Percentiles rank a stretch among this genome's conserved stretches.
phyloP scores from a whole-genome alignment of 202 grass and related monocot species.

The Zizania palustris region DNA sequence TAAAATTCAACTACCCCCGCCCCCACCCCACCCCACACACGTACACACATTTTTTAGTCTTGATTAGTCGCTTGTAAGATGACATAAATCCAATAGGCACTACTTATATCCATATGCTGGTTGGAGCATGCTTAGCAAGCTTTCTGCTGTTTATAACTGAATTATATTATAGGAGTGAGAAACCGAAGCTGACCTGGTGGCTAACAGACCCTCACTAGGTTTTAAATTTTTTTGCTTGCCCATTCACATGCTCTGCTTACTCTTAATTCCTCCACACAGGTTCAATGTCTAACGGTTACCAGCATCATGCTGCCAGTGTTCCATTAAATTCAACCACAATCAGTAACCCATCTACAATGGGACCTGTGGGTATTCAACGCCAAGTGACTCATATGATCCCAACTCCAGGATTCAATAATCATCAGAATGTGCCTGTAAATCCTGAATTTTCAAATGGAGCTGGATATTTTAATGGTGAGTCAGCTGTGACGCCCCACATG shows the following conservation, averaged over 20 bases:
- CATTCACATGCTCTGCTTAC: slow-evolving; percentile 37
- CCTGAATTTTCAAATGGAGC: slow-evolving; percentile 82
- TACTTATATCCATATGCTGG: slow-evolving; percentile 1
- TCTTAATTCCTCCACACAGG: slow-evolving; percentile 50
- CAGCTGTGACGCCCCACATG: slow-evolving; percentile 55
- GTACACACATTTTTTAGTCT: background rate
- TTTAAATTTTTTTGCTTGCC: slow-evolving; percentile 4
- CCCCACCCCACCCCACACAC: no score
- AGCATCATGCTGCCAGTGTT: slow-evolving; percentile 57
- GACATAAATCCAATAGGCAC: background rate
- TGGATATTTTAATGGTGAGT: slow-evolving; percentile 76
- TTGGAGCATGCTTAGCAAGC: slow-evolving; percentile 17
- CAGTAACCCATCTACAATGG: slow-evolving; percentile 52
- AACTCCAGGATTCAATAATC: slow-evolving; percentile 87
- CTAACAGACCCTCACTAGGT: slow-evolving; percentile 13
- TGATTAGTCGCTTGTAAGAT: background rate
- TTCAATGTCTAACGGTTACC: slow-evolving; percentile 74
- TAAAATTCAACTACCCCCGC: no score
- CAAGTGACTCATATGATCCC: slow-evolving; percentile 92
- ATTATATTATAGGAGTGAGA: slow-evolving; percentile 34
- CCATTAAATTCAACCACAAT: slow-evolving; percentile 63
- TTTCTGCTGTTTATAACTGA: slow-evolving; percentile 27
- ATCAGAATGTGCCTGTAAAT: slow-evolving; percentile 61
- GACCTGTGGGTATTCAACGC: slow-evolving; percentile 61
- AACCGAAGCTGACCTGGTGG: slow-evolving; percentile 24